Evolutionary conservation across 2,329 filamentous ascomycete genomes (phyloP), one percentile per base, ranked within the genome.

Genomic region (Furcasterigmium sp.): DNA sequence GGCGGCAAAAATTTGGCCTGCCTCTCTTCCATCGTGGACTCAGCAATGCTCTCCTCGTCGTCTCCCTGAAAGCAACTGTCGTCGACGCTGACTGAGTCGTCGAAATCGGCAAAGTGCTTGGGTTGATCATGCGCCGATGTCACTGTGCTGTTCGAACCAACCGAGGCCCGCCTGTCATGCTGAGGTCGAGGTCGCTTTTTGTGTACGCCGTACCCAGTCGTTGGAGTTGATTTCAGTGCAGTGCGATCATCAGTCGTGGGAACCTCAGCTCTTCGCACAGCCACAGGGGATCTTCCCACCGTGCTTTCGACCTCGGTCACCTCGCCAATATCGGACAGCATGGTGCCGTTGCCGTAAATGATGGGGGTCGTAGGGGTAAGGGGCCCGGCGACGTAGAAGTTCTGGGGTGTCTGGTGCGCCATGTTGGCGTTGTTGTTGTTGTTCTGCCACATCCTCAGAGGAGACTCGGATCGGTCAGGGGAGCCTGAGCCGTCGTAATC

Each of bases 281-380:
- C 32, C 8, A 35, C n/a, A 15, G 32, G 32, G 14, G 20, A 32
- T 32, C 53, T 65, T 26, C 74, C 75, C 7, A 63, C 62, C 6
- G 67, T 73, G 47, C 70, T 73, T 51, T 76, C 72, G n/a, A 65
- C 71, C 58, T 76, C 71, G 36, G 73, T 75, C 29, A 77, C 72
- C 60, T 78, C 71, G 15, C 74, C 70, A 60, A 84, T 84, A 57
- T 84, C 80, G 5, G 80, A 84, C 36, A 84, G 60, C 80, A 84
- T 84, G 35, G 80, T 84, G 36, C 80, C 80, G 52, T 84, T 84
- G 41, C 80, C 80, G 51, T 84, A 84, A 49, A 84, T 83, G 47
- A 84, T 84, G 8, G 80, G 80, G 0, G 80, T 84, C 1, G 71
- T 73, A 25, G 76, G 75, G 13, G 72, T 68, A 23, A 75, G 60